Percentiles rank a stretch among this genome's conserved stretches.
phyloP scores from a whole-genome alignment of 305 asterid genomes.

The Solanum hybrid region DNA sequence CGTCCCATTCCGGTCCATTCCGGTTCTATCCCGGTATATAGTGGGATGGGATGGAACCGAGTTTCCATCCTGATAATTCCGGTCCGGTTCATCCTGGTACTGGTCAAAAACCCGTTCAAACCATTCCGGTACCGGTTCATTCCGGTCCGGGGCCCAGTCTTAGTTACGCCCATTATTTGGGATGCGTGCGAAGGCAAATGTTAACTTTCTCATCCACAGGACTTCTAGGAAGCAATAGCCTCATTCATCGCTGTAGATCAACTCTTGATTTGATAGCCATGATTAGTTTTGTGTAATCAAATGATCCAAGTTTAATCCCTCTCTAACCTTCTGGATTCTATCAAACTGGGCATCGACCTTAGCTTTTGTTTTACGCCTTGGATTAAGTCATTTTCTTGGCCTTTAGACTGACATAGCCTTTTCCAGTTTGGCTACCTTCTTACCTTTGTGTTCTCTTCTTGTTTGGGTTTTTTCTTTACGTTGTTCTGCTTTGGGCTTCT shows the following conservation, averaged over 20 bases:
- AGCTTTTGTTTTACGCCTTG: neutral
- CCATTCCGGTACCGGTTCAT: neutral
- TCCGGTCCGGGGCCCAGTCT: neutral
- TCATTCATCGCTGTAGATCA: neutral
- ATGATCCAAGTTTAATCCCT: neutral
- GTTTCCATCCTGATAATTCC: neutral
- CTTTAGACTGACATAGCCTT: neutral
- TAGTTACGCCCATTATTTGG: neutral
- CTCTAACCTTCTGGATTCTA: neutral
- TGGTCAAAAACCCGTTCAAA: too few relatives aligned
- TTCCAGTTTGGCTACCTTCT: neutral
- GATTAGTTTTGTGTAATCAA: neutral
- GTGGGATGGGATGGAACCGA: neutral
- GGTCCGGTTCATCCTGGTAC: neutral
- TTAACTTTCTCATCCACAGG: neutral
- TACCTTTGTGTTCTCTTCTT: neutral
- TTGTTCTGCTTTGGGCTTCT: neutral
- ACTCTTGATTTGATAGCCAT: neutral
- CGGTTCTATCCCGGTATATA: neutral
- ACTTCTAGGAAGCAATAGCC: neutral
- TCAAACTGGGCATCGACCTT: neutral
- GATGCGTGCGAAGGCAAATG: neutral
- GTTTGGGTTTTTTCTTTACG: neutral
- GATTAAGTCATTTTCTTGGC: neutral
- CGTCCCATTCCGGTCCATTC: neutral